These are phyloP conservation scores for Hypoxylon sp. DNA, from an alignment of 2,329 filamentous ascomycete species.

Conservation along the genomic window DNA sequence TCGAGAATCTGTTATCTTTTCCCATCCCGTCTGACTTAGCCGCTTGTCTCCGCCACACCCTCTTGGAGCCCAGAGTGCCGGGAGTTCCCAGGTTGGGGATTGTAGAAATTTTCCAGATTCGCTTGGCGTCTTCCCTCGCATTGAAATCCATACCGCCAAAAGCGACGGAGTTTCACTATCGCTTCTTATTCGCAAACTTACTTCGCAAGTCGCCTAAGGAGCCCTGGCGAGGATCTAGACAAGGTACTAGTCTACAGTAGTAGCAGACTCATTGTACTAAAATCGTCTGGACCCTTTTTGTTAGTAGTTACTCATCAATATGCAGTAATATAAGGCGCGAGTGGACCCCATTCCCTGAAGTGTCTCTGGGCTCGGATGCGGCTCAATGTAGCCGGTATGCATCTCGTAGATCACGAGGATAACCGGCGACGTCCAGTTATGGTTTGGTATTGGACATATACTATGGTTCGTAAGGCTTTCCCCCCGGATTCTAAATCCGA, in stretches of 20 bases:
- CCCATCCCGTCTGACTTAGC: slow-evolving; percentile 2
- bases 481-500: slow-evolving; percentile 6
- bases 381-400: slow-evolving; percentile 38
- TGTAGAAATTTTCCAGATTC: background rate
- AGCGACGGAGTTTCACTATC: background rate
- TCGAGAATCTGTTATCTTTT: slow-evolving; percentile 19
- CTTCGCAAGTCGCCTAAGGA: background rate
- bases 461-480: slow-evolving; percentile 13
- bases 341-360: slow-evolving; percentile 16
- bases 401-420: slow-evolving; percentile 30
- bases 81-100: slow-evolving; percentile 8
- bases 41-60: background rate
- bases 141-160: background rate
- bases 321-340: slow-evolving; percentile 4
- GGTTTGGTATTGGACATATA: background rate
- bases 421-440: slow-evolving; percentile 14
- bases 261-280: background rate
- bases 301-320: slow-evolving; percentile 8
- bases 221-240: background rate
- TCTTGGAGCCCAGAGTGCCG: slow-evolving; percentile 7
- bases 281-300: slow-evolving; percentile 25
- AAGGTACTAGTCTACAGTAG: slow-evolving; percentile 2
- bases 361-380: slow-evolving; percentile 35
- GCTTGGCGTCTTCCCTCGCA: slow-evolving; percentile 5
- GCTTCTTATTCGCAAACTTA: background rate